Conservation (phyloP, 805 yeast species). For the Tetrapisispora iriomotensis region DNA sequence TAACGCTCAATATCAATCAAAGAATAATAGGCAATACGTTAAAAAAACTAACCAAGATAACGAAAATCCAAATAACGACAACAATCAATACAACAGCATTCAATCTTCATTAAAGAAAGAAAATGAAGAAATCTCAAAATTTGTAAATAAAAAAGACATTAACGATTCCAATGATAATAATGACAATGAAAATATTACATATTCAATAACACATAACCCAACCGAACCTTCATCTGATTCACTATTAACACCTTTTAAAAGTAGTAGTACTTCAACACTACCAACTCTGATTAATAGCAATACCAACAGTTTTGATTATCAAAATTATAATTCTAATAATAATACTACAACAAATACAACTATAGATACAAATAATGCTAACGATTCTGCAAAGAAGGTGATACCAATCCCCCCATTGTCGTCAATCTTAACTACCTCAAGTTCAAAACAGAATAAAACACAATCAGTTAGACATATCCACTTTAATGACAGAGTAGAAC, state of each 20-base stretch:
- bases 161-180: not conserved
- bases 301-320: not conserved
- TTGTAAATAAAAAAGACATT: constrained; percentile 1
- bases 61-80: not conserved
- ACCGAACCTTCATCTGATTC: not conserved
- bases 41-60: not conserved
- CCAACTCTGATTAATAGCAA: not conserved
- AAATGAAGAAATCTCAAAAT: constrained; percentile 1
- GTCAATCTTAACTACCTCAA: constrained; percentile 16
- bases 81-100: too few relatives aligned
- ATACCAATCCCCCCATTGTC: constrained; percentile 3
- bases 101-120: not conserved
- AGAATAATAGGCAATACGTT: not conserved
- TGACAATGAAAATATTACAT: not conserved
- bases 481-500: constrained; percentile 89
- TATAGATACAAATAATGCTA: not conserved
- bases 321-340: not conserved
- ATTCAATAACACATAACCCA: constrained; percentile 1
- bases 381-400: not conserved
- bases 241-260: not conserved
- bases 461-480: constrained; percentile 56
- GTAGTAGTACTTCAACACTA: constrained; percentile 3
- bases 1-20: constrained; percentile 27
- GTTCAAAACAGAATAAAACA: constrained; percentile 3
- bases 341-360: not conserved